phyloP scores from a whole-genome alignment of 2,329 filamentous ascomycete genomes.

The Hansfordia pulvinata region DNA sequence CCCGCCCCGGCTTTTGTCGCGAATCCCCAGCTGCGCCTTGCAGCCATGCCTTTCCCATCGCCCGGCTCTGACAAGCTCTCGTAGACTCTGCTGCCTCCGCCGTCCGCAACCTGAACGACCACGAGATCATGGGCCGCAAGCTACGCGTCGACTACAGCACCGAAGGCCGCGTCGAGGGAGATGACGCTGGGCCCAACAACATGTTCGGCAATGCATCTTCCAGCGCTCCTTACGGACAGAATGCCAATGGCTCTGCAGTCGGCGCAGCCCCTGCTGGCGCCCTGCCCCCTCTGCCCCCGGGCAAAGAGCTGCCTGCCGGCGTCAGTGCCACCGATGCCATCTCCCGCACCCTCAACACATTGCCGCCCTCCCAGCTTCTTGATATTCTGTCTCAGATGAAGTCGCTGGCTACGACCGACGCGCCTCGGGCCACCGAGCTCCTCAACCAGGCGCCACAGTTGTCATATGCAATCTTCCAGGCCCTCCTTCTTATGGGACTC shows the following conservation, averaged over 20 bases:
- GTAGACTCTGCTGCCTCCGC: conserved; percentile 74
- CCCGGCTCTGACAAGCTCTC: conserved; percentile 2
- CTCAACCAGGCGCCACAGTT: conserved; percentile 84
- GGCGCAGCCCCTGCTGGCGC: conserved; percentile 23
- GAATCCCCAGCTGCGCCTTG: no score
- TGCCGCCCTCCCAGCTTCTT: conserved; percentile 79
- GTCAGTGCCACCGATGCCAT: conserved; percentile 83
- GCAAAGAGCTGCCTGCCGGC: conserved; percentile 70
- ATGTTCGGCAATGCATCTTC: conserved; percentile 6
- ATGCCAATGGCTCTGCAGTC: conserved; percentile 18
- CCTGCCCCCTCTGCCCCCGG: conserved; percentile 71
- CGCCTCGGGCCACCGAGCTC: conserved; percentile 71
- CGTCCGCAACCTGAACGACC: conserved; percentile 88
- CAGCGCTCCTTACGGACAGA: conserved; percentile 6
- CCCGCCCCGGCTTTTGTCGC: not conserved
- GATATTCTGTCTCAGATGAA: conserved; percentile 95
- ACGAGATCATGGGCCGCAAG: conserved; percentile 89
- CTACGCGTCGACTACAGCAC: conserved; percentile 93
- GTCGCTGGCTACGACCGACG: conserved; percentile 68
- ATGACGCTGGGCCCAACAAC: conserved; percentile 23
- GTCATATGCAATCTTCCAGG: conserved; percentile 89
- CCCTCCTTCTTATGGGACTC: conserved; percentile 81
- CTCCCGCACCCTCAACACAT: conserved; percentile 74
- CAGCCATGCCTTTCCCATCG: conserved; percentile 3
- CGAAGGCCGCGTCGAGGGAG: conserved; percentile 64